Conservation (phyloP, 2,329 filamentous ascomycete species). For the Aspergillus sp. region DNA sequence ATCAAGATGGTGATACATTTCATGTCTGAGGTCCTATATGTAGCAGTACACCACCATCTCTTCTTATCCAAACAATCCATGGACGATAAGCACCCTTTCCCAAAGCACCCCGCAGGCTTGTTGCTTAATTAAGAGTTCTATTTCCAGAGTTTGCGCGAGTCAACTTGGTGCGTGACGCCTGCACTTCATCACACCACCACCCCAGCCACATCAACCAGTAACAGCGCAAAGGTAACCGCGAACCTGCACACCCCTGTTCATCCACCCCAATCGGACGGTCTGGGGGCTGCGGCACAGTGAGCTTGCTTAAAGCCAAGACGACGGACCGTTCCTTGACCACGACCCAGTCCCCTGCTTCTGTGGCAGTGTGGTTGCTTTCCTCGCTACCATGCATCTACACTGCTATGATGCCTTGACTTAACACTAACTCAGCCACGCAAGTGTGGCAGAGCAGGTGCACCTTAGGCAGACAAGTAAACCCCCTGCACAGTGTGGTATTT, state of each 20-base stretch:
- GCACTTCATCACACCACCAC: background rate
- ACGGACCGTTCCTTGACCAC: background rate
- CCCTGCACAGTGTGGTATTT: background rate
- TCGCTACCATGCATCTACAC: too few relatives aligned
- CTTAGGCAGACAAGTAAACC: background rate
- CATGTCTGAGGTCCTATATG: too few relatives aligned
- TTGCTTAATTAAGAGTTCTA: background rate
- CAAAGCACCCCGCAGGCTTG: background rate
- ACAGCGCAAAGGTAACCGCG: background rate
- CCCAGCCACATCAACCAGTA: background rate
- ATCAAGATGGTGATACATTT: too few relatives aligned
- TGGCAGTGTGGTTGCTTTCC: too few relatives aligned
- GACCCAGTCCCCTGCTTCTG: background rate
- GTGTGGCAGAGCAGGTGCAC: background rate
- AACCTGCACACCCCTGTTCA: background rate
- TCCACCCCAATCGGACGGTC: background rate
- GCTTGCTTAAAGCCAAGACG: background rate
- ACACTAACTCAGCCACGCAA: background rate
- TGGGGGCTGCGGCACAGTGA: background rate
- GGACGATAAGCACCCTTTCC: too few relatives aligned
- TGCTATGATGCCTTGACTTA: background rate
- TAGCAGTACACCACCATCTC: too few relatives aligned
- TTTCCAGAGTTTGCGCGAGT: background rate
- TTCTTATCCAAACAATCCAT: too few relatives aligned
- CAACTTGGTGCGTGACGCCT: background rate